These are phyloP conservation scores for Triadica sebifera DNA, from an alignment of 345 rosid species.

Conservation along the genomic window DNA sequence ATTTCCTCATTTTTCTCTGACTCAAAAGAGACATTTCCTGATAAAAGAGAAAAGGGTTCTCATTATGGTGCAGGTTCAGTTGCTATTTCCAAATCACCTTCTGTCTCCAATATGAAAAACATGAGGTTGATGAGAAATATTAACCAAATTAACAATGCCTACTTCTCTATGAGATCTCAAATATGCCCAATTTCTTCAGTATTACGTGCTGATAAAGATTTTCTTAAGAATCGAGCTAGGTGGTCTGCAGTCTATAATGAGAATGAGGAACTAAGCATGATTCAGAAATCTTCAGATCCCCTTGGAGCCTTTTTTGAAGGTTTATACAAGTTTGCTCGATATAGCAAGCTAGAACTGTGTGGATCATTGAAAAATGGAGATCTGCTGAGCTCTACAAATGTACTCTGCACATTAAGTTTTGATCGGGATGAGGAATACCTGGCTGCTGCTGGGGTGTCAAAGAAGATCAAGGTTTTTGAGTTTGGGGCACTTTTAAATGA, in stretches of 20 bases:
- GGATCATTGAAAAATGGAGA: constrained; percentile 72
- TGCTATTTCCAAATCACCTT: constrained; percentile 22
- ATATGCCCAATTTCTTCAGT: constrained; percentile 32
- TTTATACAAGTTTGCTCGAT: constrained; percentile 80
- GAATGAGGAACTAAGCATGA: constrained; percentile 33
- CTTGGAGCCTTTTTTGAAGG: constrained; percentile 82
- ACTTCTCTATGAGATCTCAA: constrained; percentile 67
- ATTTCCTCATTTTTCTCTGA: constrained; percentile 32
- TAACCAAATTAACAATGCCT: constrained; percentile 67
- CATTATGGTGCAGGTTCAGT: constrained; percentile 5
- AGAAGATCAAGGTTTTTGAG: constrained; percentile 87
- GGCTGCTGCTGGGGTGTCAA: constrained; percentile 93
- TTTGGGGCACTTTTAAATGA: constrained; percentile 69
- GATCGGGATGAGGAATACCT: constrained; percentile 82
- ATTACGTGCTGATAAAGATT: neutral
- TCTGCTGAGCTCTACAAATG: constrained; percentile 68
- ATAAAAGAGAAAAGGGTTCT: constrained; percentile 28
- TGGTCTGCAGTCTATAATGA: constrained; percentile 18
- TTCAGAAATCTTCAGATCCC: constrained; percentile 38
- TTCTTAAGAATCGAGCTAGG: constrained; percentile 9
- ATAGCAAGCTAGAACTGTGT: constrained; percentile 65
- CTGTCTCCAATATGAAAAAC: constrained; percentile 11
- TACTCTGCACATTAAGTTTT: constrained; percentile 80
- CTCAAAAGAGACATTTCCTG: constrained; percentile 11
- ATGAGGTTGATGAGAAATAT: constrained; percentile 51